A percentile compares a stretch with the other conserved stretches of the same genome.
These are phyloP conservation scores for Tubosaeta brunneosetosa DNA, from an alignment of 768 basidiomycete genomes.

Conservation along the genomic window DNA sequence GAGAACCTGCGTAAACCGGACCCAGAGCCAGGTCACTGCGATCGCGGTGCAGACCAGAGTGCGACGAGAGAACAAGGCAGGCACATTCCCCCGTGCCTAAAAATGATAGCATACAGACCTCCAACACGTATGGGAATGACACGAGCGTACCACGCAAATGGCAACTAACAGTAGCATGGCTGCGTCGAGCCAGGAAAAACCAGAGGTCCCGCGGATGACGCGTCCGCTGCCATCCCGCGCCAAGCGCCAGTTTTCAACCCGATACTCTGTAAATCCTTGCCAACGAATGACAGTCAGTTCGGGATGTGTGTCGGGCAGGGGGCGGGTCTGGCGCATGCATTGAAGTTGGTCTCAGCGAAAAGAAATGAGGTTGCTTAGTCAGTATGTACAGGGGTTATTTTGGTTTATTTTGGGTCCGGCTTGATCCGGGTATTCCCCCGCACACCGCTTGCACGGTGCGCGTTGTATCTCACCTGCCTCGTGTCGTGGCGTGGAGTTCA, in stretches of 20 bases:
- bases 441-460: too few species aligned
- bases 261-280: slow-evolving; percentile 53
- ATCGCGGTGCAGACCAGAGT: slow-evolving; percentile 7
- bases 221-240: slow-evolving; percentile 38
- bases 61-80: neutral
- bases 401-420: neutral
- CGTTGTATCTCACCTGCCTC: neutral
- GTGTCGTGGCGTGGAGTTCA: neutral
- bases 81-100: neutral
- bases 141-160: neutral
- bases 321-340: slow-evolving; percentile 37
- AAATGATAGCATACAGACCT: too few species aligned
- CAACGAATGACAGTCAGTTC: slow-evolving; percentile 47
- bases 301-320: slow-evolving; percentile 40
- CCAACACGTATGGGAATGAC: neutral
- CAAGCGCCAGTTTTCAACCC: slow-evolving; percentile 50
- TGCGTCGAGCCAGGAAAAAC: slow-evolving; percentile 35
- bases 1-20: slow-evolving; percentile 41
- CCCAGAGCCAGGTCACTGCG: slow-evolving; percentile 24
- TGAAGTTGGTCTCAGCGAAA: neutral
- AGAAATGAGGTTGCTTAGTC: neutral
- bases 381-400: neutral
- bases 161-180: slow-evolving; percentile 15
- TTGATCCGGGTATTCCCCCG: neutral
- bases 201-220: slow-evolving; percentile 27